Base-by-base conservation (phyloP, 2,329 filamentous ascomycete genomes). In the Cladosporium sp. region DNA sequence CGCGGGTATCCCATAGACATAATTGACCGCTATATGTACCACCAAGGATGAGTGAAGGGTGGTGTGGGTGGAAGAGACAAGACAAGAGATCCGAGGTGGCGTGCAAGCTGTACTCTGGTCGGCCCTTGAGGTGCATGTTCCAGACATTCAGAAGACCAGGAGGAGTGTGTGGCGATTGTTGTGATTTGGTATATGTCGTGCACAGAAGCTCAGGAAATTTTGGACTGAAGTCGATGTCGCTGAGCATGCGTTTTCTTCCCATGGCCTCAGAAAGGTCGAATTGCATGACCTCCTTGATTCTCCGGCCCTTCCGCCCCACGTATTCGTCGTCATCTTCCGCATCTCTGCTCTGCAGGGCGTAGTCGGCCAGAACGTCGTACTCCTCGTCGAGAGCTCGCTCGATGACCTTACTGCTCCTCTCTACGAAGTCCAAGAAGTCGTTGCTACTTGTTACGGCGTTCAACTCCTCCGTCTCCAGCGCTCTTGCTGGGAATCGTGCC, bases 161-260 rank as follows among this genome's bases (percentile, higher is more conserved):
- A 14, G 93, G 91, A 7, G 92, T 88, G 4, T 92, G 89, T 66
- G 96, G 96, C 32, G 65, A 64, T 51, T 63, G 60, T 53, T 66
- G 62, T n/a, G 66, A 66, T 73, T 97, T 98, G 52, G 93, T 98
- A 71, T 98, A 97, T 3, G 93, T 89, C 31, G 93, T 91, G 44
- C 97, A 82, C 43, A 98, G 77, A 34, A 98, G 81, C 72, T 98
- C 93, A 22, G 88, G 89, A 65, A 83, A 81, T 75, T 95, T 95
- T 50, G 89, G 87, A 42, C 92, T 97, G 72, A 96, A 98, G 72
- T 92, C 88, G 62, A 98, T 84, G 63, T 90, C 87, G 68, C 89
- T 96, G 66, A 98, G 86, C 87, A 96, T 96, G 74, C 96, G 95
- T 76, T 95, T 95, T 66, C 89, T 95, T 87, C 92, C 96, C 67